Percentiles rank a stretch among this genome's conserved stretches.
Conservation (phyloP, 768 basidiomycete species). For the Trametes meyenii region DNA sequence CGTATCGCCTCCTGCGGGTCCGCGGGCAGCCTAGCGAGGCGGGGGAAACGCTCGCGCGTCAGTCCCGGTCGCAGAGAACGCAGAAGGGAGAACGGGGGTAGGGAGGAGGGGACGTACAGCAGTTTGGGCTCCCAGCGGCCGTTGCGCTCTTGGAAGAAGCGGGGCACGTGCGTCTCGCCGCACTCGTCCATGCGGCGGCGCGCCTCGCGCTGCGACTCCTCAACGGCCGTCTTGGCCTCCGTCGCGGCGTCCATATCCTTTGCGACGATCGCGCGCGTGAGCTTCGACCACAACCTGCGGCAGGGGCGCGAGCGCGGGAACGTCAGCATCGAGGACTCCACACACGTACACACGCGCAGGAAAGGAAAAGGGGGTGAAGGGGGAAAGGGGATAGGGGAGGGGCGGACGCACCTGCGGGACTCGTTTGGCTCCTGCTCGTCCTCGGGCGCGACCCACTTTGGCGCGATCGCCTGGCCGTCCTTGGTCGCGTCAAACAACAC, state of each 20-base stretch:
- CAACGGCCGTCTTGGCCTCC: conserved; percentile 84
- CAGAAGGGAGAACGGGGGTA: not conserved
- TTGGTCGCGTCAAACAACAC: conserved; percentile 83
- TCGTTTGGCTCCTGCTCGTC: conserved; percentile 89
- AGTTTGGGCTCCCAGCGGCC: conserved; percentile 87
- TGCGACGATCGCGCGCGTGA: conserved; percentile 82
- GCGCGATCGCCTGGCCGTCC: conserved; percentile 72
- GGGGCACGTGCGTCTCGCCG: conserved; percentile 67
- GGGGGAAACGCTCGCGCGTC: not conserved
- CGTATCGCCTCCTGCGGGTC: conserved; percentile 66
- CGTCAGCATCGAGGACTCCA: not conserved
- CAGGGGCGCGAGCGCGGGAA: not conserved
- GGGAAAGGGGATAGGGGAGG: too few species aligned
- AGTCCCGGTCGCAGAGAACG: conserved; percentile 1
- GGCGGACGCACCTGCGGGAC: conserved; percentile 73
- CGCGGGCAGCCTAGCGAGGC: conserved; percentile 61
- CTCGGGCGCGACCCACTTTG: conserved; percentile 85
- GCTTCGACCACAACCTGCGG: conserved; percentile 72
- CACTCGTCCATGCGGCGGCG: conserved; percentile 74
- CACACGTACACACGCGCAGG: not conserved
- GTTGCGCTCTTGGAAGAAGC: conserved; percentile 78
- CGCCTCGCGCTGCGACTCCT: conserved; percentile 88
- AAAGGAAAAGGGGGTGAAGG: not conserved
- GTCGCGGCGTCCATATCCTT: conserved; percentile 97
- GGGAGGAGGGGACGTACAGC: conserved; percentile 48